A percentile compares a stretch with the other conserved stretches of the same genome.
These are phyloP conservation scores for Yamadazyma aaseri DNA, from an alignment of 1,139 yeast genomes.

Conservation along the genomic window DNA sequence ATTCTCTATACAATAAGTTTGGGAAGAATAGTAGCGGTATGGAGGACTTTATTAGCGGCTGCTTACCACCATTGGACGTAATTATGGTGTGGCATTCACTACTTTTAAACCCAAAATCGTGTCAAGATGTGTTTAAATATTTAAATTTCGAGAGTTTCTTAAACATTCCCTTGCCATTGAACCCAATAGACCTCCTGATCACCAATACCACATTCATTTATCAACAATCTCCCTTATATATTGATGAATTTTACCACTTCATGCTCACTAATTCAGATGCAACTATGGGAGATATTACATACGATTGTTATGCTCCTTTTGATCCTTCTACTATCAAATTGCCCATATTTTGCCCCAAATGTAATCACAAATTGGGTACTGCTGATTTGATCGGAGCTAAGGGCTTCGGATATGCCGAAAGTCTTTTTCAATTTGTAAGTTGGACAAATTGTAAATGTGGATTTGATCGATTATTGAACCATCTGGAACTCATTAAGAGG, in stretches of 20 bases:
- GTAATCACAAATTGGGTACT: conserved; percentile 12
- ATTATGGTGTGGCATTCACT: conserved; percentile 41
- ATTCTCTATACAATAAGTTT: not conserved
- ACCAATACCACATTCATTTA: conserved; percentile 6
- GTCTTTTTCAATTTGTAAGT: conserved; percentile 11
- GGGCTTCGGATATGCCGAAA: conserved; percentile 23
- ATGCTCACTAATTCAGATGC: too few species aligned
- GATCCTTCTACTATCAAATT: conserved; percentile 5
- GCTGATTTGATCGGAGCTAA: conserved; percentile 17
- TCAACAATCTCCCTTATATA: too few species aligned
- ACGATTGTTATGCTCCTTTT: conserved; percentile 9
- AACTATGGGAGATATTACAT: too few species aligned
- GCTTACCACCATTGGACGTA: conserved; percentile 20
- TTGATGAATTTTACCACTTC: too few species aligned
- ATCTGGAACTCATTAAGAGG: conserved; percentile 12
- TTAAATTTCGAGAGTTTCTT: conserved; percentile 22
- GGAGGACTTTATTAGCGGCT: not conserved
- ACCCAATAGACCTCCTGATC: conserved; percentile 3
- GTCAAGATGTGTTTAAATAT: conserved; percentile 28
- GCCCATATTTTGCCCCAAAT: conserved; percentile 20
- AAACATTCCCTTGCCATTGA: conserved; percentile 24
- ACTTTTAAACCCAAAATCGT: conserved; percentile 18
- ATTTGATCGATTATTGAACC: conserved; percentile 10
- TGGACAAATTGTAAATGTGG: conserved; percentile 7
- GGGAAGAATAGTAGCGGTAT: not conserved